These are phyloP conservation scores for Platanus orientalis DNA, from an alignment of 164 flowering plant genomes.

Conservation along the genomic window DNA sequence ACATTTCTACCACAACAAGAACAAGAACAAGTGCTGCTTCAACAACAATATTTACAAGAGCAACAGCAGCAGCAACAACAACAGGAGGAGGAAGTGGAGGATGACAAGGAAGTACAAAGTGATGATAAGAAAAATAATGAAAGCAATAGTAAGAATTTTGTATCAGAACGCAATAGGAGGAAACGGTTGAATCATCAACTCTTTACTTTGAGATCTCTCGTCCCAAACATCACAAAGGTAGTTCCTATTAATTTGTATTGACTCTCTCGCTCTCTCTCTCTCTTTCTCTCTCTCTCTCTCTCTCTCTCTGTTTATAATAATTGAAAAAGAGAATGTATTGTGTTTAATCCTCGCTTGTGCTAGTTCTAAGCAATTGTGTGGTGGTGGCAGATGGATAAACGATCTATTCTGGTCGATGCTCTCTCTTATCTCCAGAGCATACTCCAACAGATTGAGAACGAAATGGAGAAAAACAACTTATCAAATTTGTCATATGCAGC, in stretches of 20 bases:
- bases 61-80: background rate
- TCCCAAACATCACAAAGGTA: constrained; percentile 14
- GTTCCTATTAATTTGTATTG: too few relatives aligned
- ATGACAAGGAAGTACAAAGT: background rate
- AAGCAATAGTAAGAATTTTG: constrained; percentile 3
- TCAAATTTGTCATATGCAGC: background rate
- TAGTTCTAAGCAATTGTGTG: background rate
- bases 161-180: constrained; percentile 3
- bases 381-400: constrained; percentile 13
- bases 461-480: background rate
- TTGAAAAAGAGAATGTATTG: too few relatives aligned
- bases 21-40: too few relatives aligned
- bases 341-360: too few relatives aligned
- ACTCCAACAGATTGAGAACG: constrained; percentile 1
- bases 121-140: background rate
- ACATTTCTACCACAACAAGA: too few relatives aligned
- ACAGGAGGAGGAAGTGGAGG: background rate
- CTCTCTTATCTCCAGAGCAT: constrained; percentile 8
- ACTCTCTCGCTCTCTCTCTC: too few relatives aligned
- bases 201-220: constrained; percentile 1
- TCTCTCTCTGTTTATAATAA: too few relatives aligned
- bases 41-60: too few relatives aligned
- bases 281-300: too few relatives aligned
- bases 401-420: constrained; percentile 14
- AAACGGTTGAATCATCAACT: constrained; percentile 10